Evolutionary conservation across 345 rosid species (phyloP).

Genomic region (Aurinia saxatilis): DNA sequence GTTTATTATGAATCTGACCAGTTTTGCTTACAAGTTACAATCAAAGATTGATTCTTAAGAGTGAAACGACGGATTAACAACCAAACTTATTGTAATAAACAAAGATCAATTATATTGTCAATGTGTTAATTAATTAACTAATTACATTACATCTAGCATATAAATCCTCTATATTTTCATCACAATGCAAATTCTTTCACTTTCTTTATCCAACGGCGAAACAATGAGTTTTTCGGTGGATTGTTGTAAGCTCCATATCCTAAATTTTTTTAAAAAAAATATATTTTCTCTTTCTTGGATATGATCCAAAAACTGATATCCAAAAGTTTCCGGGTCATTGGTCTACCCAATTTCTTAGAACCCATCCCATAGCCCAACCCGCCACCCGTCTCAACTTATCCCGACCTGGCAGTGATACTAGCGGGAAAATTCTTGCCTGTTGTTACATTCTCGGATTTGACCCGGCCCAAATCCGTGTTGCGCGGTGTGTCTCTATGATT

Average conservation of each 20-base stretch:
- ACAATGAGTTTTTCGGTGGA: constrained; percentile 84
- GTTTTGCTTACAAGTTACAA: too few species aligned
- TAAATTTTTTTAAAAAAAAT: constrained; percentile 56
- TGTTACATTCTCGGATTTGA: constrained; percentile 53
- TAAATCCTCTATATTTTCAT: constrained; percentile 1
- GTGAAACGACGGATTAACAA: too few species aligned
- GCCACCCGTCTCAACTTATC: background rate
- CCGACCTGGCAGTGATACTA: constrained; percentile 39
- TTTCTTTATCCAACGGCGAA: too few species aligned
- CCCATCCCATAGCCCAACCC: constrained; percentile 46
- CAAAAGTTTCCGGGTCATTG: constrained; percentile 39
- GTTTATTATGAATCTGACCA: too few species aligned
- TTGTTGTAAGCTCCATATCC: constrained; percentile 61
- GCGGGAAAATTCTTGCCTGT: constrained; percentile 67
- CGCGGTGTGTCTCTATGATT: constrained; percentile 74
- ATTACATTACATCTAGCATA: too few species aligned
- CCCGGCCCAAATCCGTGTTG: constrained; percentile 51
- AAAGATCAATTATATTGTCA: too few species aligned
- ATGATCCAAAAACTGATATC: constrained; percentile 40
- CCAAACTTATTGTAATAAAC: too few species aligned
- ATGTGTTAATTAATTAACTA: too few species aligned
- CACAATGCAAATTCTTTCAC: constrained; percentile 17
- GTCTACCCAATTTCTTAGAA: constrained; percentile 61
- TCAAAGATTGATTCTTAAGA: too few species aligned
- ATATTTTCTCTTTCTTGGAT: constrained; percentile 48